Evolutionary conservation across 108 stramenopile species (phyloP).

Genomic region (Pseudonitzschia multistriata): DNA sequence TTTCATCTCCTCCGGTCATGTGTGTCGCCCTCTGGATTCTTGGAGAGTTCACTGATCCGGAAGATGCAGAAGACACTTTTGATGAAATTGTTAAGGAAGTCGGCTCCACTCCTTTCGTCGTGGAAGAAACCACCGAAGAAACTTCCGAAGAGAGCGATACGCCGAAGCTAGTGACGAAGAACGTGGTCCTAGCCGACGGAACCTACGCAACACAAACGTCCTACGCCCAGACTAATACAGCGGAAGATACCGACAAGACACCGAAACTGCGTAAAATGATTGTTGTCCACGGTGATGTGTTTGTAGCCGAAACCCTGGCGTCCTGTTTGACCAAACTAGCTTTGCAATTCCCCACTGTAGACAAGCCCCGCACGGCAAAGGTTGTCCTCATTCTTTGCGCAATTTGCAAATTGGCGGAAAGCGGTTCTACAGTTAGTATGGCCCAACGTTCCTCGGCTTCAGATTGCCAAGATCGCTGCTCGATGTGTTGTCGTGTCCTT

Average conservation of each 20-base stretch:
- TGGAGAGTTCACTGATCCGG: constrained; percentile 90
- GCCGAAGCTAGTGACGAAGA: constrained; percentile 86
- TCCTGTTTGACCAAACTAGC: constrained; percentile 92
- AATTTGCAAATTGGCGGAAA: constrained; percentile 86
- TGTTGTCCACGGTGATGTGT: constrained; percentile 86
- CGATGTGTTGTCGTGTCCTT: constrained; percentile 82
- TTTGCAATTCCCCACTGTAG: constrained; percentile 63
- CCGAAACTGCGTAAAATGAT: constrained; percentile 86
- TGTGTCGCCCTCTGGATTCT: constrained; percentile 98
- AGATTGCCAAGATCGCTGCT: constrained; percentile 93
- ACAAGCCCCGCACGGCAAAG: constrained; percentile 79
- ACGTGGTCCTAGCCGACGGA: constrained; percentile 97
- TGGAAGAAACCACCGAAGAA: constrained; percentile 65
- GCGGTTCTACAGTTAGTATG: constrained; percentile 40
- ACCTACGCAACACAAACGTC: constrained; percentile 98
- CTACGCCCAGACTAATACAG: constrained; percentile 58
- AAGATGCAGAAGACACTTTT: constrained; percentile 73
- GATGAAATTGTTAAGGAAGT: constrained; percentile 69
- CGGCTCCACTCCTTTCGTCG: constrained; percentile 78
- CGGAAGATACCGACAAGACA: constrained; percentile 57
- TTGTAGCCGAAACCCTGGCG: constrained; percentile 88
- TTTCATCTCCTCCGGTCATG: constrained; percentile 84
- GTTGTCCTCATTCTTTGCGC: constrained; percentile 81
- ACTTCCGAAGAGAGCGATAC: constrained; percentile 56
- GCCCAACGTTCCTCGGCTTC: constrained; percentile 74